Conservation (phyloP, 371 early-diverging fungal species). For the Apophysomyces variabilis region DNA sequence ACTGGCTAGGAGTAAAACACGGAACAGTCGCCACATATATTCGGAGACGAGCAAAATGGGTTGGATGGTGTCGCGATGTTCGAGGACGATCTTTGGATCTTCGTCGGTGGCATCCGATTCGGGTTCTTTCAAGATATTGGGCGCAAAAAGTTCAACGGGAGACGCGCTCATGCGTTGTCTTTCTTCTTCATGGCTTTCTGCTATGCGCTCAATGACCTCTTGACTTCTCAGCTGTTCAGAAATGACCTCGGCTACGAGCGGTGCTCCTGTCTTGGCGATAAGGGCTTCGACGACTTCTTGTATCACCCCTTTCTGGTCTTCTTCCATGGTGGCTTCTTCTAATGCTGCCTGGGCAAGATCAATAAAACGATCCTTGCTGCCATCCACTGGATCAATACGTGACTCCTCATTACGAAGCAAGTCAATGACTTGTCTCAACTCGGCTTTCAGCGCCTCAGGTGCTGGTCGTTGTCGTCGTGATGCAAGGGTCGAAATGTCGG, state of each 20-base stretch:
- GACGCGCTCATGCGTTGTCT: slow-evolving; percentile 9
- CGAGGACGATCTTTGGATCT: neutral
- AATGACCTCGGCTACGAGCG: slow-evolving; percentile 46
- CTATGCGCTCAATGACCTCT: slow-evolving; percentile 47
- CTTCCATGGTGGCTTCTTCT: slow-evolving; percentile 50
- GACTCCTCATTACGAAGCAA: slow-evolving; percentile 1
- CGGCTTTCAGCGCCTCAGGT: neutral
- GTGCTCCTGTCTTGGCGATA: slow-evolving; percentile 48
- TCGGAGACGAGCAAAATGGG: slow-evolving; percentile 31
- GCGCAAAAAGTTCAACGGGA: slow-evolving; percentile 21
- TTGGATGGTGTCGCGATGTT: slow-evolving; percentile 8
- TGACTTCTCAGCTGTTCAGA: slow-evolving; percentile 49
- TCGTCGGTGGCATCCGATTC: slow-evolving; percentile 11
- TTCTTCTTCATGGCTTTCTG: slow-evolving; percentile 40
- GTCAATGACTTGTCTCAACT: slow-evolving; percentile 2
- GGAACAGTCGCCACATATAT: slow-evolving; percentile 47
- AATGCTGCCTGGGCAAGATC: slow-evolving; percentile 53
- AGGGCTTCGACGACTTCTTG: slow-evolving; percentile 50
- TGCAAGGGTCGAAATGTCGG: neutral
- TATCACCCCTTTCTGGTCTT: slow-evolving; percentile 49
- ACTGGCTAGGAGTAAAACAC: slow-evolving; percentile 43
- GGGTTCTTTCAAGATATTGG: slow-evolving; percentile 24
- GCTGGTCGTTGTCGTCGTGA: neutral
- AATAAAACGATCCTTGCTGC: slow-evolving; percentile 48
- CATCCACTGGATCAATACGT: slow-evolving; percentile 21